Percentiles rank a stretch among this genome's conserved stretches.
phyloP scores from a whole-genome alignment of 768 basidiomycete species.

The Strobilomyces echinocephalus region DNA sequence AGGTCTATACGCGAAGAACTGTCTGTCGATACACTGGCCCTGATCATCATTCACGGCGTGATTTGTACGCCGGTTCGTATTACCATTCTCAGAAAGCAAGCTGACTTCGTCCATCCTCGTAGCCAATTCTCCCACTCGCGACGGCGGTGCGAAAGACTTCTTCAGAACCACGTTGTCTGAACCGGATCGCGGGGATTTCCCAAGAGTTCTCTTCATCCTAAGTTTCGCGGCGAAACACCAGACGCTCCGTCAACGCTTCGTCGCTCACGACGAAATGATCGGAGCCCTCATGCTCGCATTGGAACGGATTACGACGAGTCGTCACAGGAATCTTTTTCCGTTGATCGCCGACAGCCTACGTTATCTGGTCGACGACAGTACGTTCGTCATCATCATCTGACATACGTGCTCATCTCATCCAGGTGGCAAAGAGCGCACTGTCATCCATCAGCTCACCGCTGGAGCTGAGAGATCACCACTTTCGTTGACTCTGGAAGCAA shows the following conservation, averaged over 20 bases:
- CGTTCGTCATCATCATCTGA: too few species aligned
- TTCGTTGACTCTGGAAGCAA: not conserved
- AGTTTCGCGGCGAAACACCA: not conserved
- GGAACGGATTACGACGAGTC: not conserved
- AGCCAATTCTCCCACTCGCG: not conserved
- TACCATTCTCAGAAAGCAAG: too few species aligned
- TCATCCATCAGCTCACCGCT: not conserved
- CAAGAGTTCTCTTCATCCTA: not conserved
- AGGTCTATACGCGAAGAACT: too few species aligned
- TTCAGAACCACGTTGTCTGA: not conserved
- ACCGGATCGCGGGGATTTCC: not conserved
- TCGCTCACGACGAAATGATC: not conserved
- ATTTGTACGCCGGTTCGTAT: too few species aligned
- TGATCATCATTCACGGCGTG: too few species aligned
- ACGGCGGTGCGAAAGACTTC: not conserved
- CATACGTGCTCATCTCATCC: not conserved
- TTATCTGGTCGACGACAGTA: not conserved
- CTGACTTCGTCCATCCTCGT: too few species aligned
- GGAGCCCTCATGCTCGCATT: not conserved
- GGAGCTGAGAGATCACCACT: not conserved
- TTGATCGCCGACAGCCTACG: not conserved
- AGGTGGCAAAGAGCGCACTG: not conserved
- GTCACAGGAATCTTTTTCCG: not conserved
- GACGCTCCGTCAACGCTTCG: not conserved
- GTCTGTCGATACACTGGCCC: too few species aligned